These are phyloP conservation scores for Stentor coeruleus DNA, from an alignment of 73 alveolate genomes.

Conservation along the genomic window DNA sequence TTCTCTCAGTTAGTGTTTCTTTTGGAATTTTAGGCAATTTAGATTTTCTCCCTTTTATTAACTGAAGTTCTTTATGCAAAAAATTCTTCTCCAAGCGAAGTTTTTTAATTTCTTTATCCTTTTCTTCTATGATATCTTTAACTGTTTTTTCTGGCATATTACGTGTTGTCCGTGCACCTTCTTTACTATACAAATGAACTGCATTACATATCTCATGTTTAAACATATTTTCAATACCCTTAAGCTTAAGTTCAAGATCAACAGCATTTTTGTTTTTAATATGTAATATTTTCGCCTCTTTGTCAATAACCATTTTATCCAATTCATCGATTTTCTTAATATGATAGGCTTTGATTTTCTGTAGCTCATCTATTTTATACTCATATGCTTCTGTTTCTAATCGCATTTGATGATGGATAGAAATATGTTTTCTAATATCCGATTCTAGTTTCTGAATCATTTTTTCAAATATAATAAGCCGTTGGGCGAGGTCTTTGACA, in stretches of 20 bases:
- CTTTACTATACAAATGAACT: neutral
- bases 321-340: neutral
- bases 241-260: neutral
- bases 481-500: neutral
- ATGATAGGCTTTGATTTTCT: neutral
- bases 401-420: slow-evolving; percentile 7
- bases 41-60: neutral
- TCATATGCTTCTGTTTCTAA: slow-evolving; percentile 35
- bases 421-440: neutral
- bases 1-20: neutral
- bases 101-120: neutral
- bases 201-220: slow-evolving; percentile 4
- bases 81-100: neutral
- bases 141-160: neutral
- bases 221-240: neutral
- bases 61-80: neutral
- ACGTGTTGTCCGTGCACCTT: neutral
- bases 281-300: neutral
- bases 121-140: neutral
- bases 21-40: neutral
- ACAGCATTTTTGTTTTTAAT: neutral
- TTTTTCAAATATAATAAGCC: neutral
- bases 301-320: neutral
- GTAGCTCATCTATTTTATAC: slow-evolving; percentile 38
- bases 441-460: neutral